These are phyloP conservation scores for Salix purpurea DNA, from an alignment of 345 rosid species.

Conservation along the genomic window DNA sequence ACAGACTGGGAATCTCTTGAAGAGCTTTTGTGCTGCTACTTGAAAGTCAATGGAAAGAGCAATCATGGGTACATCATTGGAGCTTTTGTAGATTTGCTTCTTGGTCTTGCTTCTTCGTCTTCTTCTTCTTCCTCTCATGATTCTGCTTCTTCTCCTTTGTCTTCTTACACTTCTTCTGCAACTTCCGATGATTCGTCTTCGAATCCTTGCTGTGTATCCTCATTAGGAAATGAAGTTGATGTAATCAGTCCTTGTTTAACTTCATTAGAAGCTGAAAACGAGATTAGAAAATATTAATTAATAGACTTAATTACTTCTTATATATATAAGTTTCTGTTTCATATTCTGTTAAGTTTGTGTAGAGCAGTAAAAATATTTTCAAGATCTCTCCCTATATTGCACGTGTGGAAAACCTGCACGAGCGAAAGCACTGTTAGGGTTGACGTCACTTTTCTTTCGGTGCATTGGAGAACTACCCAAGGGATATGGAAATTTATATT, in stretches of 20 bases:
- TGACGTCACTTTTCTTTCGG: background rate
- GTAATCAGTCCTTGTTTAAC: slow-evolving; percentile 30
- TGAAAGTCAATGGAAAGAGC: slow-evolving; percentile 27
- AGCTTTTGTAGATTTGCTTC: slow-evolving; percentile 30
- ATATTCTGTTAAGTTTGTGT: background rate
- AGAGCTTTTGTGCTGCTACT: slow-evolving; percentile 26
- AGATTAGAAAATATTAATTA: slow-evolving; percentile 11
- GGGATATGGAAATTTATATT: background rate
- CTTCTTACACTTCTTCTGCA: slow-evolving; percentile 39
- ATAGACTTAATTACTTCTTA: background rate
- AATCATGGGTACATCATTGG: slow-evolving; percentile 33
- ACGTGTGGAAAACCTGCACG: background rate
- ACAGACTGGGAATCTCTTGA: slow-evolving; percentile 29
- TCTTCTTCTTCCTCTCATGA: background rate
- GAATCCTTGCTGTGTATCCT: slow-evolving; percentile 38
- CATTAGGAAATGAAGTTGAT: slow-evolving; percentile 22
- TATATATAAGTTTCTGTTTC: background rate
- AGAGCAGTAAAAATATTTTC: background rate
- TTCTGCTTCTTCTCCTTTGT: slow-evolving; percentile 29
- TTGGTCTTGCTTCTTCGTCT: background rate
- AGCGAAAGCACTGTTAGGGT: background rate
- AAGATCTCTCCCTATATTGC: background rate
- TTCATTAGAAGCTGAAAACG: slow-evolving; percentile 37
- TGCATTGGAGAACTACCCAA: background rate
- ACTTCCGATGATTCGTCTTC: slow-evolving; percentile 41